Conservation (phyloP, 83 land plant genomes). For the Thuja plicata region DNA sequence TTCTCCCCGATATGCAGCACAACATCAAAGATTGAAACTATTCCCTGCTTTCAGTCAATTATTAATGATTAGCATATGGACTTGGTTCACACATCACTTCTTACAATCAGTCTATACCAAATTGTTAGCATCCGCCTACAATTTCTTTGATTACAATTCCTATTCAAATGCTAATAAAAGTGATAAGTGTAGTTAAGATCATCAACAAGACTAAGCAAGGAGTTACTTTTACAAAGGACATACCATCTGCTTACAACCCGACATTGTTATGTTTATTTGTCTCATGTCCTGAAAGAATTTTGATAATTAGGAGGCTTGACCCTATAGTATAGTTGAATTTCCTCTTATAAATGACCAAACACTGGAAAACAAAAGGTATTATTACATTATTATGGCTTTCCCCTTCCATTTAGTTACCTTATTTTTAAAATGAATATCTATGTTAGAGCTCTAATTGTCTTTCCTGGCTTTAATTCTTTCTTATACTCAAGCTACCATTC, state of each 20-base stretch:
- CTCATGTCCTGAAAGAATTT: background rate
- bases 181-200: background rate
- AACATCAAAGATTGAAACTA: constrained; percentile 18
- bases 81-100: background rate
- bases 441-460: background rate
- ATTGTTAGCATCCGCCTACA: background rate
- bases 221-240: background rate
- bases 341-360: background rate
- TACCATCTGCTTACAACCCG: background rate
- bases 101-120: background rate
- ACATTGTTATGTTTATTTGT: background rate
- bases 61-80: background rate
- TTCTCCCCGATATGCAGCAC: constrained; percentile 17
- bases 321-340: no score
- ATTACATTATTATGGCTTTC: background rate
- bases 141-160: background rate
- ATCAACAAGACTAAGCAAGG: background rate
- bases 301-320: background rate
- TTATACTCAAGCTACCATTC: background rate
- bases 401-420: background rate
- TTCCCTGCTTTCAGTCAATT: constrained; percentile 14
- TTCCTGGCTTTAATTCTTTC: background rate
- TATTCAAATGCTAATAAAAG: background rate
- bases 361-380: background rate
- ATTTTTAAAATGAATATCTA: background rate